A percentile compares a stretch with the other conserved stretches of the same genome.
These are phyloP conservation scores for Avena insularis DNA, from an alignment of 176 grass and related monocot genomes.

Conservation along the genomic window DNA sequence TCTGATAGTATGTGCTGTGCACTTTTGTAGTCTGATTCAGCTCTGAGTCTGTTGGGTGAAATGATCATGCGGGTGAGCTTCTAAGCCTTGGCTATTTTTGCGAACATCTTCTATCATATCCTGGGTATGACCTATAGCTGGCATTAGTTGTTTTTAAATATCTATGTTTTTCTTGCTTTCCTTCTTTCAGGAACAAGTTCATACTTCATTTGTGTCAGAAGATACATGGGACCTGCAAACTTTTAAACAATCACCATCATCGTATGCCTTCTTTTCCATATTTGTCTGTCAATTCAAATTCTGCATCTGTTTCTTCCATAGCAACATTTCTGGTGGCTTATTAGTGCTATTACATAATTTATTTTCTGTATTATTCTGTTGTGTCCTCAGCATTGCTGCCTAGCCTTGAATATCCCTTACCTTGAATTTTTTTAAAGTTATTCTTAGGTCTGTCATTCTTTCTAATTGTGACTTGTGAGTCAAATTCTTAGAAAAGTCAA, in stretches of 20 bases:
- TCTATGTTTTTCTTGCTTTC: slow-evolving; percentile 28
- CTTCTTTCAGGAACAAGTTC: slow-evolving; percentile 85
- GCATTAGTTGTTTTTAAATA: slow-evolving; percentile 34
- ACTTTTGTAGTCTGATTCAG: slow-evolving; percentile 72
- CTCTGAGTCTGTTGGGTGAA: slow-evolving; percentile 70
- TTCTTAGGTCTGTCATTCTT: slow-evolving; percentile 1
- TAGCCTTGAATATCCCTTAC: slow-evolving; percentile 33
- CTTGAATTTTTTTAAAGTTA: slow-evolving; percentile 15
- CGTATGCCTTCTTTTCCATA: slow-evolving; percentile 52
- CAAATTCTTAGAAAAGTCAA: slow-evolving; percentile 39
- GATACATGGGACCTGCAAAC: slow-evolving; percentile 90
- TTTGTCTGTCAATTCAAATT: slow-evolving; percentile 7
- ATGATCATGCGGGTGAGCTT: slow-evolving; percentile 73
- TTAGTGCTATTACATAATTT: neutral
- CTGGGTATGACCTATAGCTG: slow-evolving; percentile 23
- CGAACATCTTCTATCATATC: slow-evolving; percentile 24
- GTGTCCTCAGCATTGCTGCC: slow-evolving; percentile 1
- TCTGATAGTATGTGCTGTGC: slow-evolving; percentile 31
- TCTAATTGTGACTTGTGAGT: slow-evolving; percentile 14
- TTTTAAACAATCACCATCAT: slow-evolving; percentile 80
- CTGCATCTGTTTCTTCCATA: slow-evolving; percentile 9
- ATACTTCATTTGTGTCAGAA: slow-evolving; percentile 69
- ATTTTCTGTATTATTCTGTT: slow-evolving; percentile 22
- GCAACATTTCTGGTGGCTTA: neutral
- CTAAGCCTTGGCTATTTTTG: slow-evolving; percentile 12